Evolutionary conservation across 768 basidiomycete species (phyloP).

Genomic region (Hortiboletus campestris): DNA sequence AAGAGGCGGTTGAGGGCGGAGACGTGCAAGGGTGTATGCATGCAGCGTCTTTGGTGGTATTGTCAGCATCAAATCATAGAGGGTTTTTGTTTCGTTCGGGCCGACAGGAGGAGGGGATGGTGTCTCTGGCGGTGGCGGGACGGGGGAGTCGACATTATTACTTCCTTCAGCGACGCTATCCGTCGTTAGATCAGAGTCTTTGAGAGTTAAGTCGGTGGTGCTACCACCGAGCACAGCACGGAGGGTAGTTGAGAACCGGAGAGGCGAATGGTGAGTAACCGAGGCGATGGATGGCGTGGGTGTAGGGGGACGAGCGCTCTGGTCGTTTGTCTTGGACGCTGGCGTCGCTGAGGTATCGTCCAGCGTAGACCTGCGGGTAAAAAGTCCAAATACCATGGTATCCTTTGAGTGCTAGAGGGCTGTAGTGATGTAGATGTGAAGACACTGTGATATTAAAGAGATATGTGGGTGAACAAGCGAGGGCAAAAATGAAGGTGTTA

Average conservation of each 20-base stretch:
- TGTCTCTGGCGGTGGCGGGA: conserved; percentile 29
- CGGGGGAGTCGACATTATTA: conserved; percentile 7
- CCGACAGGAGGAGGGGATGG: conserved; percentile 37
- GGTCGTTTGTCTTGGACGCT: conserved; percentile 1
- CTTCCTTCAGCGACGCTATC: conserved; percentile 7
- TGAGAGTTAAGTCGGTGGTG: conserved; percentile 22
- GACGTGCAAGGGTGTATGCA: conserved; percentile 53
- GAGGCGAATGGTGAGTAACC: conserved; percentile 24
- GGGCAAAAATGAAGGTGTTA: not conserved
- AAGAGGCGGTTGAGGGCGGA: conserved; percentile 27
- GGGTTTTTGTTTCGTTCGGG: conserved; percentile 41
- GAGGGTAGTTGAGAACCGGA: conserved; percentile 18
- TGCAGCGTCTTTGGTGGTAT: conserved; percentile 70
- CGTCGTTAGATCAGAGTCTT: conserved; percentile 10
- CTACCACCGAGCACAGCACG: conserved; percentile 17
- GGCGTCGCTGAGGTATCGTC: conserved; percentile 9
- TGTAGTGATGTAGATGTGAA: not conserved
- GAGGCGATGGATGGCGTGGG: conserved; percentile 50
- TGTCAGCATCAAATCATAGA: conserved; percentile 52
- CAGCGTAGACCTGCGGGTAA: conserved; percentile 33
- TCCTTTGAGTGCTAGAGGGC: too few species aligned
- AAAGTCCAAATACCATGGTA: conserved; percentile 43
- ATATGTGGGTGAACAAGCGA: not conserved
- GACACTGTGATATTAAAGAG: conserved; percentile 12
- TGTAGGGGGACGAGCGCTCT: conserved; percentile 44